Evolutionary conservation across 176 grass and related monocot genomes (phyloP), one percentile per base, ranked within the genome.

Genomic region (Eleusine coracana): DNA sequence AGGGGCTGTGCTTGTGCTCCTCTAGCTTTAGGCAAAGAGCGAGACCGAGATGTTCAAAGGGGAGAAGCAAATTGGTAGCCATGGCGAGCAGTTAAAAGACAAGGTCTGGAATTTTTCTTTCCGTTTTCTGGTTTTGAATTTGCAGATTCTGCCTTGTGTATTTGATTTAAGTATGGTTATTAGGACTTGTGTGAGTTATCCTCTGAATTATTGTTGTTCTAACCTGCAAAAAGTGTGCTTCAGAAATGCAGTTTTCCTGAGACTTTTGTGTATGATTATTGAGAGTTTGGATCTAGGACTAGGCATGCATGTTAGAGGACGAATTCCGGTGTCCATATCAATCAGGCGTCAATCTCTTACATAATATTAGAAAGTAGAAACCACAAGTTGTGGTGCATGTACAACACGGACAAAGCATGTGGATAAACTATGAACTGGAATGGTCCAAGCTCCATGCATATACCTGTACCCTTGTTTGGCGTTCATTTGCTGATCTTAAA

Each of bases 21-120:
- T 61, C n/a, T n/a, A 78, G 10, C 73, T 83, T 80, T 74, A 36
- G 21, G 40, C 4, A 28, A 68, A 59, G 80, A 76, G 9, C 0
- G 60, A 11, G 2, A 28, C 3, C 88, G 87, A 90, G 23, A 85
- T 89, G 87, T 80, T 61, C 75, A 83, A 84, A 20, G 76, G 76
- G 48, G 65, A 74, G 79, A 67, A 58, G 48, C 89, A 49, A 58
- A 73, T 82, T 77, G 45, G 70, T 16, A 52, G 37, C 63, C 80
- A 80, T 51, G 80, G 65, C 70, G 81, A 76, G 54, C 25, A 25
- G 34, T 13, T 76, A 44, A 77, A 82, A 71, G 56, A 27, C 11
- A 10, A 94, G 85, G 80, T 88, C 66, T 65, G 75, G 3, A 66
- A n/a, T 61, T 54, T 45, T 75, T 36, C 15, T 88, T 5, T 70